Conservation (phyloP, 495 filamentous ascomycete genomes). For the Durotheca rogersii region DNA sequence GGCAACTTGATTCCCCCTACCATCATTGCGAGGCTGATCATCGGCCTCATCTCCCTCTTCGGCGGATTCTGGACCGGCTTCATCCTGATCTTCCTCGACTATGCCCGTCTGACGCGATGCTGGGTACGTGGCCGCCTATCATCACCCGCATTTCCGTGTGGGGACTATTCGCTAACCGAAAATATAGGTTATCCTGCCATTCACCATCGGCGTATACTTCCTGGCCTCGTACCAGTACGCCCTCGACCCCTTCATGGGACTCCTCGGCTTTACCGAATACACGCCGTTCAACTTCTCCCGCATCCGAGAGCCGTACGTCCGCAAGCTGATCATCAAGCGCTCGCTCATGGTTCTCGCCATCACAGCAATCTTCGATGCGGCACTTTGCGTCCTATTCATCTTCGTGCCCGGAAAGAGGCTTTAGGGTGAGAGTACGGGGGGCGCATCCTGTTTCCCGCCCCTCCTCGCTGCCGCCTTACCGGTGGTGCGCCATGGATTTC, state of each 20-base stretch:
- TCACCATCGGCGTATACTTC: slow-evolving; percentile 83
- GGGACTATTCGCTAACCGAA: slow-evolving; percentile 1
- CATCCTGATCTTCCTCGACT: slow-evolving; percentile 84
- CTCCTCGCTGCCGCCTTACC: slow-evolving; percentile 8
- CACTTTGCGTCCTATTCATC: slow-evolving; percentile 79
- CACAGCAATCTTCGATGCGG: slow-evolving; percentile 71
- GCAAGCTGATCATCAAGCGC: slow-evolving; percentile 76
- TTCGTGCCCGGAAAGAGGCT: slow-evolving; percentile 89
- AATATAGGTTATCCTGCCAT: slow-evolving; percentile 82
- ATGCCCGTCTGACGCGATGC: slow-evolving; percentile 67
- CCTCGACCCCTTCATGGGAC: slow-evolving; percentile 85
- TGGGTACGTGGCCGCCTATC: slow-evolving; percentile 66
- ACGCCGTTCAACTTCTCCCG: slow-evolving; percentile 86
- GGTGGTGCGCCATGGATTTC: slow-evolving; percentile 17
- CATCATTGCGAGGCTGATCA: slow-evolving; percentile 74
- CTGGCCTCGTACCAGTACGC: slow-evolving; percentile 90
- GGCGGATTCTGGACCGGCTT: slow-evolving; percentile 93
- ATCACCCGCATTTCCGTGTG: neutral
- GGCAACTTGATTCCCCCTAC: slow-evolving; percentile 92
- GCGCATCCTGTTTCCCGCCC: neutral
- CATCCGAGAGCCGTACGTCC: slow-evolving; percentile 86
- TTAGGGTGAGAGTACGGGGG: slow-evolving; percentile 43
- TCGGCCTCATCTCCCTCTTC: slow-evolving; percentile 86
- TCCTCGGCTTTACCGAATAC: slow-evolving; percentile 91
- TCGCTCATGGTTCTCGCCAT: slow-evolving; percentile 72